These are phyloP conservation scores for Phaeotremella fagi DNA, from an alignment of 768 basidiomycete genomes.

Conservation along the genomic window DNA sequence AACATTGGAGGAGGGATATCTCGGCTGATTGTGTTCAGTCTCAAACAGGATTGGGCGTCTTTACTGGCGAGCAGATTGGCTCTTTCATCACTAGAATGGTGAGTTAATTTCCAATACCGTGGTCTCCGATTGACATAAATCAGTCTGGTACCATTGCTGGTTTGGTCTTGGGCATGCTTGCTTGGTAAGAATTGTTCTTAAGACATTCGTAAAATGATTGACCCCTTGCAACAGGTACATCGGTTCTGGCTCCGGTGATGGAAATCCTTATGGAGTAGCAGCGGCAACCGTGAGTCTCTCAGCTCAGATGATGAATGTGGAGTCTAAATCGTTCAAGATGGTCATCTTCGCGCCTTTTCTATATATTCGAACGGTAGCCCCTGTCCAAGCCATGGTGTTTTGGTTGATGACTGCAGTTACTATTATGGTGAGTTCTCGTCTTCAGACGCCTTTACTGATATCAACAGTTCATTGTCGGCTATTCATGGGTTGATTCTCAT, in stretches of 20 bases:
- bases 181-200: constrained; percentile 17
- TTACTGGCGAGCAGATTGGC: constrained; percentile 57
- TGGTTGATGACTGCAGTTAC: constrained; percentile 46
- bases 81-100: constrained; percentile 55
- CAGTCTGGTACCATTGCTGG: constrained; percentile 38
- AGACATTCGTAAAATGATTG: neutral
- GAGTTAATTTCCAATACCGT: constrained; percentile 46
- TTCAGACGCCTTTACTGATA: neutral
- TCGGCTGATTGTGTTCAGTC: constrained; percentile 35
- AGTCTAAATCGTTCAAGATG: constrained; percentile 20
- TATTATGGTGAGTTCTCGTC: constrained; percentile 46
- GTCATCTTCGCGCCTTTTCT: constrained; percentile 55
- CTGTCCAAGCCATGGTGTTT: constrained; percentile 37
- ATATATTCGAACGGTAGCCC: constrained; percentile 55
- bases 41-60: constrained; percentile 59
- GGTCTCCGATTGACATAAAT: constrained; percentile 6
- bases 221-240: constrained; percentile 22
- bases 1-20: neutral
- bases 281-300: constrained; percentile 50
- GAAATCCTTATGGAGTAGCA: constrained; percentile 58
- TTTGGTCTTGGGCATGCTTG: constrained; percentile 42
- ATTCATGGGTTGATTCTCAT: constrained; percentile 60
- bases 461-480: constrained; percentile 54
- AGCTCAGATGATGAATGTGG: neutral
- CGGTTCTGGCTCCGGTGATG: constrained; percentile 51